These are phyloP conservation scores for Euclidium syriacum DNA, from an alignment of 345 rosid genomes.

Conservation along the genomic window DNA sequence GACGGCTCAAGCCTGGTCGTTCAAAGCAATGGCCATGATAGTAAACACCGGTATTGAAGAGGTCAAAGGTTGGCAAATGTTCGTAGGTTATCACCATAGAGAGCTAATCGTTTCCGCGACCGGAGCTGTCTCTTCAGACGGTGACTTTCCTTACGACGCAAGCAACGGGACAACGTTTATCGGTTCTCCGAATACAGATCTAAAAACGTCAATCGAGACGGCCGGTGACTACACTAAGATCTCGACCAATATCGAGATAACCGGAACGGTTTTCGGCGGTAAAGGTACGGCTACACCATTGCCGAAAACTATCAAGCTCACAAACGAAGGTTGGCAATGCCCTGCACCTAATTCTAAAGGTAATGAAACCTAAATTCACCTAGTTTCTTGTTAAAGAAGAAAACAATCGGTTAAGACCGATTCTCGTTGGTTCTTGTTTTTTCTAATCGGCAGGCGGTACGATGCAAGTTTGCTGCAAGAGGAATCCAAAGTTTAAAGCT, in stretches of 20 bases:
- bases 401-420: neutral
- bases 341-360: constrained; percentile 53
- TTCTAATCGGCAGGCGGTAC: constrained; percentile 39
- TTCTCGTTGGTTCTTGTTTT: neutral
- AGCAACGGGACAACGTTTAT: constrained; percentile 67
- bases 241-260: constrained; percentile 44
- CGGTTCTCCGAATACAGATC: constrained; percentile 52
- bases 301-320: constrained; percentile 64
- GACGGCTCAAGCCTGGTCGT: constrained; percentile 87
- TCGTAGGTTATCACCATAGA: constrained; percentile 50
- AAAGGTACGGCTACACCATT: constrained; percentile 49
- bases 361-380: constrained; percentile 5
- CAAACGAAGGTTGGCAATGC: constrained; percentile 63
- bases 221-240: constrained; percentile 73
- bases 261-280: constrained; percentile 77
- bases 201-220: constrained; percentile 70
- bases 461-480: constrained; percentile 71
- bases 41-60: constrained; percentile 60
- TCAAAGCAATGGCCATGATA: constrained; percentile 53
- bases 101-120: constrained; percentile 61
- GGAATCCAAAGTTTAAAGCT: constrained; percentile 53
- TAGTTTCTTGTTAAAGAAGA: constrained; percentile 5
- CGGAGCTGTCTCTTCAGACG: constrained; percentile 51
- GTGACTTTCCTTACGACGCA: constrained; percentile 59
- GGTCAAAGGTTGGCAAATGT: constrained; percentile 72